Conservation (phyloP, 2,329 filamentous ascomycete genomes). For the Xylariaceae sp. region DNA sequence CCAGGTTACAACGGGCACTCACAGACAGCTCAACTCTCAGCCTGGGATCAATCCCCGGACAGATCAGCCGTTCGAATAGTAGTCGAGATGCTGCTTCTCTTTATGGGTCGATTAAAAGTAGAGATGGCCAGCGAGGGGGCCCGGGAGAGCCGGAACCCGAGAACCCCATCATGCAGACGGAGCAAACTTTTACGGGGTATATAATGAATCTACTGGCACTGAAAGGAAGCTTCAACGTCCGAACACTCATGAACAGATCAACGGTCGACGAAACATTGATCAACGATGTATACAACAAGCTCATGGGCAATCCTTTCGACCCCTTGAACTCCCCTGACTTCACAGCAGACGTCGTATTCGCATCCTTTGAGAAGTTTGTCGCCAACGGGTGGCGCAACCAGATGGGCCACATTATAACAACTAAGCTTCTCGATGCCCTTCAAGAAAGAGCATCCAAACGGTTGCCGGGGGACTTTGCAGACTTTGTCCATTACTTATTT, state of each 20-base stretch:
- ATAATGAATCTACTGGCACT: slow-evolving; percentile 76
- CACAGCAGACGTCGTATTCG: slow-evolving; percentile 79
- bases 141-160: slow-evolving; percentile 52
- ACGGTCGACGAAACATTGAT: slow-evolving; percentile 73
- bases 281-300: slow-evolving; percentile 84
- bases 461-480: slow-evolving; percentile 68
- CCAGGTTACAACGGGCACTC: slow-evolving; percentile 41
- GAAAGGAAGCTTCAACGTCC: slow-evolving; percentile 81
- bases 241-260: slow-evolving; percentile 65
- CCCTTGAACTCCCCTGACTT: slow-evolving; percentile 71
- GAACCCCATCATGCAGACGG: slow-evolving; percentile 68
- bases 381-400: slow-evolving; percentile 83
- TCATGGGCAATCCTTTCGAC: slow-evolving; percentile 79
- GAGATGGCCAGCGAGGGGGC: slow-evolving; percentile 39
- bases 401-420: slow-evolving; percentile 79
- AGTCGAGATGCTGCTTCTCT: slow-evolving; percentile 47
- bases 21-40: slow-evolving; percentile 32
- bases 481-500: slow-evolving; percentile 63
- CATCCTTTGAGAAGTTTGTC: slow-evolving; percentile 90
- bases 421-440: slow-evolving; percentile 67
- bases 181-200: slow-evolving; percentile 82
- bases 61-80: slow-evolving; percentile 42
- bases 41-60: slow-evolving; percentile 38
- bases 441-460: slow-evolving; percentile 63
- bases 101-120: slow-evolving; percentile 51